phyloP scores from a whole-genome alignment of 2,329 filamentous ascomycete genomes.

The Neofusicoccum parvum region DNA sequence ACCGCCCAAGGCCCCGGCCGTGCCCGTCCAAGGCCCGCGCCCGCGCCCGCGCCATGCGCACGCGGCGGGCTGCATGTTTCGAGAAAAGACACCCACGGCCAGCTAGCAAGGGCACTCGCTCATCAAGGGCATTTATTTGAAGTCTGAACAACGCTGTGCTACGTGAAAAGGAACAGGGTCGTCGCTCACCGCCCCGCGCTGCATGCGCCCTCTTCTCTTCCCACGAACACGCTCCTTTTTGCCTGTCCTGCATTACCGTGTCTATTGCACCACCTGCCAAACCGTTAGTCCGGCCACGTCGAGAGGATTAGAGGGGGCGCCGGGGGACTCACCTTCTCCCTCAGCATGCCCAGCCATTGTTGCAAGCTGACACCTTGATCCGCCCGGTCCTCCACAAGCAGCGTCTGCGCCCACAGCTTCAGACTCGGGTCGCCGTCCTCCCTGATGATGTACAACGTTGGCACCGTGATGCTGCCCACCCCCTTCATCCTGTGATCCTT shows the following conservation, averaged over 20 bases:
- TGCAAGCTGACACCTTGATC: slow-evolving; percentile 91
- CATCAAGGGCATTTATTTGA: slow-evolving; percentile 21
- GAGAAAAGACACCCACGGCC: slow-evolving; percentile 8
- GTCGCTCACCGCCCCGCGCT: slow-evolving; percentile 11
- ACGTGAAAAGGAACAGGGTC: slow-evolving; percentile 11
- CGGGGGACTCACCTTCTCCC: slow-evolving; percentile 79
- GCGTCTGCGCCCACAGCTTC: slow-evolving; percentile 94
- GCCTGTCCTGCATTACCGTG: slow-evolving; percentile 13
- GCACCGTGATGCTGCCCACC: slow-evolving; percentile 89
- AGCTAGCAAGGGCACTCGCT: slow-evolving; percentile 11
- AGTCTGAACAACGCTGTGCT: slow-evolving; percentile 22
- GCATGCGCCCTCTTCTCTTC: slow-evolving; percentile 13
- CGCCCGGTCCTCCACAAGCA: slow-evolving; percentile 91
- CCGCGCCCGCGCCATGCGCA: not conserved
- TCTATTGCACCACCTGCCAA: slow-evolving; percentile 39
- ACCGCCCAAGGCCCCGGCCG: not conserved
- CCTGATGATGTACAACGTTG: slow-evolving; percentile 88
- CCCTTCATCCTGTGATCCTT: slow-evolving; percentile 82
- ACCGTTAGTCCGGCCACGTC: slow-evolving; percentile 17
- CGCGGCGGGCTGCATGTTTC: slow-evolving; percentile 6
- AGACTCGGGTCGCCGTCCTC: slow-evolving; percentile 95
- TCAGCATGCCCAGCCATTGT: slow-evolving; percentile 88
- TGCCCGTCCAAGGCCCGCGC: not conserved
- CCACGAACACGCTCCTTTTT: not conserved
- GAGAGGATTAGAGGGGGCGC: slow-evolving; percentile 20